Evolutionary conservation across 1,139 yeast genomes (phyloP).

Genomic region (Suzukiozyma palmioleophila): DNA sequence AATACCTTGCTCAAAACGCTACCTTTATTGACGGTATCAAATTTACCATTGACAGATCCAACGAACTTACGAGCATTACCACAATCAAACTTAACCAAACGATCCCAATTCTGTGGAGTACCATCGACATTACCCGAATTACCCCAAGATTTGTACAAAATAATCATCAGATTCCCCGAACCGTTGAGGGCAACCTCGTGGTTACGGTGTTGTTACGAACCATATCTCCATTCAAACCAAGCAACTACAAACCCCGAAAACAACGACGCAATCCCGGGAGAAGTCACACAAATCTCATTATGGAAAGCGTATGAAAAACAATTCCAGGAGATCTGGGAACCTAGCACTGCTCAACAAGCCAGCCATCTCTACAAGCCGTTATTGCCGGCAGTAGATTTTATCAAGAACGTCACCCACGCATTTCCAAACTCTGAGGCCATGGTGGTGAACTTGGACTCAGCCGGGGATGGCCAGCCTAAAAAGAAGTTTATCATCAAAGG

Average conservation of each 20-base stretch:
- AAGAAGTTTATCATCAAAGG: constrained; percentile 91
- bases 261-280: constrained; percentile 46
- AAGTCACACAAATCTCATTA: constrained; percentile 89
- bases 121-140: constrained; percentile 62
- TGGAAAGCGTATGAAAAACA: constrained; percentile 95
- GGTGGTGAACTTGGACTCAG: constrained; percentile 57
- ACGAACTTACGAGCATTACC: constrained; percentile 17
- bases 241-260: constrained; percentile 10
- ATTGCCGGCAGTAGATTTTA: constrained; percentile 93
- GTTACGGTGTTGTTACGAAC: constrained; percentile 91
- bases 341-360: constrained; percentile 28
- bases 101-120: constrained; percentile 35
- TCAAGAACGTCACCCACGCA: constrained; percentile 87
- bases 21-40: constrained; percentile 54
- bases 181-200: constrained; percentile 92
- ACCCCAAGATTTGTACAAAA: constrained; percentile 50
- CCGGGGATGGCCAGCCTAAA: constrained; percentile 39
- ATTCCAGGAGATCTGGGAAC: constrained; percentile 47
- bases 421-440: constrained; percentile 91
- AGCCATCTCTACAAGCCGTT: constrained; percentile 52
- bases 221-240: constrained; percentile 28
- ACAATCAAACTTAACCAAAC: constrained; percentile 26
- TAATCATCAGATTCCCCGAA: constrained; percentile 66
- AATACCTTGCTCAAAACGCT: constrained; percentile 51
- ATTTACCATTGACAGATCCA: constrained; percentile 23